phyloP scores from a whole-genome alignment of 2,329 filamentous ascomycete genomes.

The Stagonosporopsis vannaccii region DNA sequence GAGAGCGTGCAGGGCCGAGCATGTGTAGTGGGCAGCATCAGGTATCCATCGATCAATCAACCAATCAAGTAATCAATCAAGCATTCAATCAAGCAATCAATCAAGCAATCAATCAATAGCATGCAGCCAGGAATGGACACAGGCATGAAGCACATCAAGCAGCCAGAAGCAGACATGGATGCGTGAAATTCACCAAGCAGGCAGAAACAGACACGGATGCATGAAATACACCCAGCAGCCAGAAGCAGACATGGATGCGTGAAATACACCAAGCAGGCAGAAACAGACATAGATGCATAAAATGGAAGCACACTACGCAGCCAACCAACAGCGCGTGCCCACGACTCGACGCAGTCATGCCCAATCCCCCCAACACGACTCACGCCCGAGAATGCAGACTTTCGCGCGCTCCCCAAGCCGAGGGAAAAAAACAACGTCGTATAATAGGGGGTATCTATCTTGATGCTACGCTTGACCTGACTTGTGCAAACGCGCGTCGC shows the following conservation, averaged over 20 bases:
- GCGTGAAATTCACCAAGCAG: too few species aligned
- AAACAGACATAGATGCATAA: neutral
- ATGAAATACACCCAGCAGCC: too few species aligned
- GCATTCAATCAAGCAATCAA: neutral
- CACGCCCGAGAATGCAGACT: neutral
- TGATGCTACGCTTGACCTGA: too few species aligned
- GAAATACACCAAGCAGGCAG: too few species aligned
- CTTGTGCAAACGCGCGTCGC: too few species aligned
- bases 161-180: neutral
- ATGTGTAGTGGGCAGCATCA: neutral
- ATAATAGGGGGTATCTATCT: slow-evolving; percentile 25
- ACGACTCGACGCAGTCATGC: slow-evolving; percentile 3
- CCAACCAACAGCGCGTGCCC: slow-evolving; percentile 4
- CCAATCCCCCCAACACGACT: neutral
- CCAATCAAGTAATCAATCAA: too few species aligned
- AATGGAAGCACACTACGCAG: neutral
- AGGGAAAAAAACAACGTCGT: neutral
- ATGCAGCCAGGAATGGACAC: neutral
- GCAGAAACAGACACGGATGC: too few species aligned
- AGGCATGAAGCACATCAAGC: neutral
- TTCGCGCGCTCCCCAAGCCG: too few species aligned
- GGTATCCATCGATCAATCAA: too few species aligned
- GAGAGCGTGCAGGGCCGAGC: neutral
- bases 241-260: too few species aligned
- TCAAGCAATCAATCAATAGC: neutral